Conservation (phyloP, 2,329 filamentous ascomycete species). For the Shiraia bambusicola region DNA sequence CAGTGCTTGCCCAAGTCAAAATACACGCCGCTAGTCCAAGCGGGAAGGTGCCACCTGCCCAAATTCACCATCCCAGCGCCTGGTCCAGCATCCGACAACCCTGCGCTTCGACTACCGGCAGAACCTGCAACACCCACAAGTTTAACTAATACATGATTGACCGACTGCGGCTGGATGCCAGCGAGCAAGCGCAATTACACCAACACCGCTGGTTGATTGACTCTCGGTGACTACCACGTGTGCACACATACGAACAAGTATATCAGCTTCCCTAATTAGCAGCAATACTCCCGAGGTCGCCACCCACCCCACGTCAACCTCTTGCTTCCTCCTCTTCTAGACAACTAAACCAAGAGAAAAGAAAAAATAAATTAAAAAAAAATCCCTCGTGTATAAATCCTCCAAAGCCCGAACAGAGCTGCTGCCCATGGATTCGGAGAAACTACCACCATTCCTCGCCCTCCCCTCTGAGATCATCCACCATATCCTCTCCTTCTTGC, state of each 20-base stretch:
- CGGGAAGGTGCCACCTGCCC: constrained; percentile 4
- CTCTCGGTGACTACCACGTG: no score
- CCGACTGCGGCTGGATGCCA: no score
- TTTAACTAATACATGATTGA: no score
- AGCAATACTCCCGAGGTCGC: no score
- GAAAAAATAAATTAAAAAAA: not conserved
- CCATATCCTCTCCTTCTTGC: constrained; percentile 67
- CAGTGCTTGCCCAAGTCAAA: not conserved
- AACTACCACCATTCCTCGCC: constrained; percentile 46
- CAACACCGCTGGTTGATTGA: no score
- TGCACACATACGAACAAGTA: no score
- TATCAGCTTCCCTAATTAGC: no score
- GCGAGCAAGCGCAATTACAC: no score
- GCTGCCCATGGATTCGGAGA: constrained; percentile 11
- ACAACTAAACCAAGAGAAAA: no score
- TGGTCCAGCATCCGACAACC: not conserved
- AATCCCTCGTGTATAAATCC: not conserved
- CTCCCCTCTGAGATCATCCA: constrained; percentile 77
- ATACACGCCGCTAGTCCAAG: constrained; percentile 1
- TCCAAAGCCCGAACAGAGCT: not conserved
- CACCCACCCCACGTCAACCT: no score
- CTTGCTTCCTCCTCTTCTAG: no score
- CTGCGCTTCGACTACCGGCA: not conserved
- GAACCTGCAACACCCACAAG: no score
- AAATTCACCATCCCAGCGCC: not conserved